A percentile compares a stretch with the other conserved stretches of the same genome.
Evolutionary conservation across 306 rosid species (phyloP).

Genomic region (Trifolium dubium): DNA sequence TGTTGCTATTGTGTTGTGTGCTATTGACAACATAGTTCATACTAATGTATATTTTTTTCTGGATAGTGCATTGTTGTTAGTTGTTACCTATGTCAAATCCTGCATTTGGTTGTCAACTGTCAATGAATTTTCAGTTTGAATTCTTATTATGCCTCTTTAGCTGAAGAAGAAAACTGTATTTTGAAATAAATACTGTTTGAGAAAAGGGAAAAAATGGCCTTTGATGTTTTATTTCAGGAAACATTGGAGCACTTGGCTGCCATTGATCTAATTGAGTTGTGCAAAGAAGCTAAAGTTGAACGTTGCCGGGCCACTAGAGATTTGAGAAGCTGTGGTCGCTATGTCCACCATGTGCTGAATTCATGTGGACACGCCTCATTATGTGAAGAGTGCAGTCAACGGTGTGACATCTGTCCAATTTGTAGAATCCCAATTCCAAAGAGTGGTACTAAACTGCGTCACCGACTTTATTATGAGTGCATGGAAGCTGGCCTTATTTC

Average conservation of each 20-base stretch:
- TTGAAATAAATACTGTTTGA: neutral
- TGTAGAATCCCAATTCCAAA: conserved; percentile 78
- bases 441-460: conserved; percentile 57
- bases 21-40: neutral
- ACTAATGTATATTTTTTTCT: neutral
- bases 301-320: conserved; percentile 96
- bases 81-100: neutral
- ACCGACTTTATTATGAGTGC: conserved; percentile 83
- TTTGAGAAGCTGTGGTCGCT: conserved; percentile 95
- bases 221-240: conserved; percentile 59
- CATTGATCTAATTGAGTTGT: conserved; percentile 78
- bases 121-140: conserved; percentile 17
- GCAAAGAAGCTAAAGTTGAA: conserved; percentile 95
- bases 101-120: conserved; percentile 22
- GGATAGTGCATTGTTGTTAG: neutral
- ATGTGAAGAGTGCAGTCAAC: conserved; percentile 91
- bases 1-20: neutral
- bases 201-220: conserved; percentile 22
- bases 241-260: conserved; percentile 89
- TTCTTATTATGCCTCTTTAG: neutral
- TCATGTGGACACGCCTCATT: conserved; percentile 95
- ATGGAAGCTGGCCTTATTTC: conserved; percentile 86
- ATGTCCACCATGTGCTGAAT: conserved; percentile 69
- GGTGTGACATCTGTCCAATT: conserved; percentile 89
- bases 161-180: neutral